A percentile compares a stretch with the other conserved stretches of the same genome.
Conservation (phyloP, 805 yeast species). For the Wickerhamiella vanderwaltii region DNA sequence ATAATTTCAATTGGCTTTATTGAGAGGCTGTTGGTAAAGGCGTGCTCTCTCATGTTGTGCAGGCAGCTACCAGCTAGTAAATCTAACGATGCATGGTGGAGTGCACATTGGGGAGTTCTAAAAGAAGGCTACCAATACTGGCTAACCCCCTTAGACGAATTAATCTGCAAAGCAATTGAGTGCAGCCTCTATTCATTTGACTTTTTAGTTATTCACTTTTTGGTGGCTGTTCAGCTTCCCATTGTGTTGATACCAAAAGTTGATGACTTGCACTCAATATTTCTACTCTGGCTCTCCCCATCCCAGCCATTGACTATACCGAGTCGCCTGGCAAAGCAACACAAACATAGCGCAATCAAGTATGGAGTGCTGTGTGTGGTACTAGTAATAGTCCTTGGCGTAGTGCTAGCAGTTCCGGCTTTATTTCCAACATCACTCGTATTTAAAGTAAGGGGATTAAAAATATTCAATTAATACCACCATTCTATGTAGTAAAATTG, state of each 20-base stretch:
- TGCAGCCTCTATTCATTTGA: constrained; percentile 85
- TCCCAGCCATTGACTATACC: constrained; percentile 77
- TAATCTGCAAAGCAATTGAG: constrained; percentile 73
- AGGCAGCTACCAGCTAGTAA: constrained; percentile 51
- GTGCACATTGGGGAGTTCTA: constrained; percentile 37
- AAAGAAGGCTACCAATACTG: constrained; percentile 74
- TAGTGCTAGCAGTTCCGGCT: constrained; percentile 6
- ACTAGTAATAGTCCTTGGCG: constrained; percentile 3
- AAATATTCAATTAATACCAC: neutral
- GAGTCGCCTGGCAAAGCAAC: constrained; percentile 70
- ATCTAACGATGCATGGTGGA: constrained; percentile 62
- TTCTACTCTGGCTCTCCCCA: constrained; percentile 93
- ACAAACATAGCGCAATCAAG: constrained; percentile 26
- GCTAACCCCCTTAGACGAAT: constrained; percentile 72
- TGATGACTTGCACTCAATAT: constrained; percentile 84
- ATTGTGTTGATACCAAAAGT: constrained; percentile 62
- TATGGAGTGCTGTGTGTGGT: constrained; percentile 11
- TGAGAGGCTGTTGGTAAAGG: constrained; percentile 46
- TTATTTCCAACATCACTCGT: neutral
- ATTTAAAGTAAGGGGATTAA: neutral
- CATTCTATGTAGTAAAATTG: too few relatives aligned
- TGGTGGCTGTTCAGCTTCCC: constrained; percentile 74
- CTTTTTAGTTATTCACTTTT: constrained; percentile 70
- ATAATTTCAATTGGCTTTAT: constrained; percentile 42
- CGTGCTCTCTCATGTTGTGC: constrained; percentile 38